Base-by-base conservation (phyloP, 176 grass and related monocot species). In the Bromus sterilis region DNA sequence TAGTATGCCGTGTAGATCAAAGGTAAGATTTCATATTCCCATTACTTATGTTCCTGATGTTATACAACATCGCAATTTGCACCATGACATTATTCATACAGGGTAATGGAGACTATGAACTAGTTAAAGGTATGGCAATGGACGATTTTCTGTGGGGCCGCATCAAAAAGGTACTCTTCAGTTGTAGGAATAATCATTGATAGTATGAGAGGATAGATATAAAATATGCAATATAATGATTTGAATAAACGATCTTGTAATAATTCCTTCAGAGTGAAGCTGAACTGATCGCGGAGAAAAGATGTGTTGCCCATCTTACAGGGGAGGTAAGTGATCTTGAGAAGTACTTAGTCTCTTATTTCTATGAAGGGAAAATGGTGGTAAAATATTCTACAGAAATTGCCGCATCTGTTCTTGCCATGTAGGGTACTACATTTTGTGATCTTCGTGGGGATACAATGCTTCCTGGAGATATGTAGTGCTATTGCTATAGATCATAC, bases 1-100 rank as follows among this genome's bases (percentile, higher is more conserved):
- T 75, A 98, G 95, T 73, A 91, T 98, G 95, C 95, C 95, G 76
- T 98, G 95, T 44, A 85, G 88, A 78, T 95, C 95, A 11, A 94
- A 90, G 79, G 92, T 93, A 82, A 1, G 42, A 40, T 64, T 71
- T 65, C 31, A 9, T 15, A 65, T 76, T 31, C 23, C 12, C 21
- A 46, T 15, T 43, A 56, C 15, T 34, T 56, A 77, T 72, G 56
- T 68, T 66, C 20, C 4, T 23, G 32, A 10, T 43, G 71, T 67
- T 32, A 2, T 15, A 30, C 34, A 16, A 18, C n/a, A 33, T 23
- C 59, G 10, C 28, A 31, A 36, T 31, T 40, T 71, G 21, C 41
- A 66, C 7, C 66, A n/a, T 18, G 32, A 24, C 33, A 35, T 62
- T 21, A 21, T 91, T 86, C 33, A 59, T 57, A 67, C 66, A 95